phyloP scores from a whole-genome alignment of 768 basidiomycete species.

The Chalciporus pseudorubinellus region DNA sequence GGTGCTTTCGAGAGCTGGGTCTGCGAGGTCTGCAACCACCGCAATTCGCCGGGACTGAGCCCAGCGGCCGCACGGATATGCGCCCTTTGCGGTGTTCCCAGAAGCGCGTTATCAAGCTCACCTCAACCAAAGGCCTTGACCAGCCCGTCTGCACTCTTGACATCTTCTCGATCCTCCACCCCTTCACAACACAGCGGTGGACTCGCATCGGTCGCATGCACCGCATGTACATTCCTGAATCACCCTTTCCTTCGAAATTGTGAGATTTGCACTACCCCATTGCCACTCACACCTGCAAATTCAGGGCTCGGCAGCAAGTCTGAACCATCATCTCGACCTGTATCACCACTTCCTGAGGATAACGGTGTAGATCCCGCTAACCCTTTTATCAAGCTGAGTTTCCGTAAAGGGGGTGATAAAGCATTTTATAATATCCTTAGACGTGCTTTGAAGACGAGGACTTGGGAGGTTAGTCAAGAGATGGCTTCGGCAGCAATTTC shows the following conservation, averaged over 20 bases:
- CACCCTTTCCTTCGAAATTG: conserved; percentile 68
- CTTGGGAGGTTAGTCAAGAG: conserved; percentile 61
- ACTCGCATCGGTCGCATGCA: conserved; percentile 56
- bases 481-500: background rate
- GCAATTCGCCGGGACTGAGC: conserved; percentile 75
- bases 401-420: conserved; percentile 88
- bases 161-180: conserved; percentile 15
- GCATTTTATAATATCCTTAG: conserved; percentile 76
- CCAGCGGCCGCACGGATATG: conserved; percentile 70
- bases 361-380: conserved; percentile 29
- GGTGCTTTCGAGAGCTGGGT: conserved; percentile 63
- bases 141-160: conserved; percentile 25
- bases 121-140: conserved; percentile 31
- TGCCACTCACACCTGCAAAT: conserved; percentile 39
- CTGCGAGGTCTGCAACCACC: conserved; percentile 85
- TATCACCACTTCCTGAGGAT: conserved; percentile 42
- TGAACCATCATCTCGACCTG: conserved; percentile 63
- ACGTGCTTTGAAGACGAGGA: conserved; percentile 62
- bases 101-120: conserved; percentile 35
- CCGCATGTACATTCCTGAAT: conserved; percentile 92
- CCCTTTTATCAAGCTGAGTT: conserved; percentile 78
- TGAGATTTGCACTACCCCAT: conserved; percentile 80
- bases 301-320: conserved; percentile 45
- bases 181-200: conserved; percentile 21
- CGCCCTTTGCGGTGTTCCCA: conserved; percentile 78